Evolutionary conservation across 768 basidiomycete species (phyloP), one percentile per base, ranked within the genome.

Genomic region (Fomitopsis serialis): DNA sequence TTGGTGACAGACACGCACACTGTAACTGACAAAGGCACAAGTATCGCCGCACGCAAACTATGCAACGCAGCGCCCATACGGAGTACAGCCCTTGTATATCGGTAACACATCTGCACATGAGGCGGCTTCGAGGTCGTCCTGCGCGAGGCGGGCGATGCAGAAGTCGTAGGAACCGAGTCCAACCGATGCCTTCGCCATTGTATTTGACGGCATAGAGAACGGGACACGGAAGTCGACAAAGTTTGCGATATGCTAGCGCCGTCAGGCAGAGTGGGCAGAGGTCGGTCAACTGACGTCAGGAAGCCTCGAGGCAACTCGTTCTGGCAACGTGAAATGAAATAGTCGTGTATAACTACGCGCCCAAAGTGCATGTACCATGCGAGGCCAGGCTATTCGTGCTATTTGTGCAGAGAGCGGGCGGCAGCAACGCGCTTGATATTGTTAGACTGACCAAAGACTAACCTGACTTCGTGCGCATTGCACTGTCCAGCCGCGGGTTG

Each of bases 41-140:
- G 32, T 34, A 21, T 34, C 27, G 27, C 46, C 46, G 46, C 46
- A 34, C 29, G 13, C 9, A 10, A 17, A 29, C 25, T 34, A 47
- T 19, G 37, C 37, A 40, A 47, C 25, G 19, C 36, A 49, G 48
- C 48, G 48, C 48, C 35, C 48, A 49, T 49, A 23, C n/a, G 19
- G 4, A 49, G 15, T 8, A 36, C 34, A 49, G 19, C 8, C n/a
- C 24, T n/a, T 3, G 10, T 19, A 13, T 32, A 40, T 34, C 13
- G 34, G 22, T 35, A 40, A 3, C 22, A 21, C 22, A 19, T 40
- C 22, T 40, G 48, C 3, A n/a, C 35, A 40, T 24, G 15, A 5
- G 35, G 34, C 25, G 4, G 29, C 15, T 10, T 8, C 29, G 32
- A 3, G 19, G 12, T 11, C 35, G 24, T 35, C 3, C 35, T 40